phyloP scores from a whole-genome alignment of 371 early-diverging fungal species.

The Lichtheimia ornata region DNA sequence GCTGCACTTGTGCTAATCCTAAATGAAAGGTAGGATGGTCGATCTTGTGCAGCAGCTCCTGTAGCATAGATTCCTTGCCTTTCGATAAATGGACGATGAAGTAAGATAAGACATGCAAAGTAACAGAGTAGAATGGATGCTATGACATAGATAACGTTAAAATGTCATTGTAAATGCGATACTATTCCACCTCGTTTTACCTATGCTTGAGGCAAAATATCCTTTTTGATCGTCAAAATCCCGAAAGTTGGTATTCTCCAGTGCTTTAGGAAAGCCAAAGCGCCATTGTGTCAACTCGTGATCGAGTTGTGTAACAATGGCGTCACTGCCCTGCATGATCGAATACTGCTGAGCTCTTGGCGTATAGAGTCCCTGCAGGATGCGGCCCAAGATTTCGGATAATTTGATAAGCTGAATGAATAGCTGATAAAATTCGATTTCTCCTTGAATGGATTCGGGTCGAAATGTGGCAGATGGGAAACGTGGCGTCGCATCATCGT shows the following conservation, averaged over 20 bases:
- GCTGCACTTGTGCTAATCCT: conserved; percentile 52
- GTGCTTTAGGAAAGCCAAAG: conserved; percentile 40
- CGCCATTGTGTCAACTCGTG: conserved; percentile 53
- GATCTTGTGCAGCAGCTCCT: background rate
- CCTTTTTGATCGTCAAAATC: conserved; percentile 46
- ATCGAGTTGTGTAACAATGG: conserved; percentile 43
- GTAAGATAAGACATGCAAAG: conserved; percentile 38
- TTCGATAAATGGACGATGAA: conserved; percentile 53
- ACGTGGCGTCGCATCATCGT: conserved; percentile 20
- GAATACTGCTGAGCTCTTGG: conserved; percentile 44
- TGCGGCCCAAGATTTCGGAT: conserved; percentile 48
- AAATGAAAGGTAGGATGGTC: conserved; percentile 40
- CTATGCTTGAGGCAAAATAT: conserved; percentile 42
- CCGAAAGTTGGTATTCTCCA: conserved; percentile 31
- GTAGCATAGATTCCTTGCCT: conserved; percentile 7
- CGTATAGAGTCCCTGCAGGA: conserved; percentile 48
- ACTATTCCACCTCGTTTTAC: conserved; percentile 18
- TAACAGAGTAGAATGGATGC: conserved; percentile 45
- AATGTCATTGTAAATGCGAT: background rate
- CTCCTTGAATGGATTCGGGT: conserved; percentile 16
- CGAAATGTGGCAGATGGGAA: conserved; percentile 45
- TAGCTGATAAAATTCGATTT: conserved; percentile 38
- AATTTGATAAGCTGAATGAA: conserved; percentile 48
- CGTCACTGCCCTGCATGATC: conserved; percentile 42
- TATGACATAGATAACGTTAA: background rate